Evolutionary conservation across 1,284 basidiomycete species (phyloP), one percentile per base, ranked within the genome.

Genomic region (Bondarzewia mesenterica): DNA sequence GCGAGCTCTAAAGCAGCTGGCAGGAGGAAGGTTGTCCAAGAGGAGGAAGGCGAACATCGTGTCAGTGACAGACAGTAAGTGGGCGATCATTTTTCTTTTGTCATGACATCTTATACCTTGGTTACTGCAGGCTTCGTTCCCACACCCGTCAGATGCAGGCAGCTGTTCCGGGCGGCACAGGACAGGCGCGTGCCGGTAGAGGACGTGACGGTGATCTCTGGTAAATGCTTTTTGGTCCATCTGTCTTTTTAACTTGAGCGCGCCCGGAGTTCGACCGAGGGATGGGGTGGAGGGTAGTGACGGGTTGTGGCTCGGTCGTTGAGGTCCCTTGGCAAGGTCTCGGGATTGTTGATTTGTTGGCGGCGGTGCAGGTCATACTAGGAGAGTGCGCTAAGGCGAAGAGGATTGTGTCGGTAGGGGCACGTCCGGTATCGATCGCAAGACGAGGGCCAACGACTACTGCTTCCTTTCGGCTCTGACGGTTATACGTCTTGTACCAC

Each of bases 51-150:
- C n/a, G 66, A 87, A 57, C 84, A 82, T 60, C 81, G 83, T 54
- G 73, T 75, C 47, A 88, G 80, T 60, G 86, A 89, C 64, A 71
- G 85, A 63, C 87, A 88, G 86, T 89, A 73, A 73, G 84, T 66
- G 60, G 59, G 42, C 61, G 46, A 56, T 59, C 20, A 20, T 18
- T 14, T 38, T 38, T 39, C 36, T 8, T 46, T 8, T 15, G 18
- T 25, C 26, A 12, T 16, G 32, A n/a, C 16, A 7, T 10, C 37
- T 25, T 12, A 46, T 25, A 21, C 15, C 6, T 42, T 49, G 47
- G 37, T 45, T 47, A 38, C 58, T 25, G 7, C 18, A 88, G 86
- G 83, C 80, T 89, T 58, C 85, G 86, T 58, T 89, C 86, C 52
- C 85, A 89, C 71, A 88, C 85, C 54, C 83, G 85, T 60, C 86